Evolutionary conservation across 768 basidiomycete genomes (phyloP).

Genomic region (Auriscalpium orientale): DNA sequence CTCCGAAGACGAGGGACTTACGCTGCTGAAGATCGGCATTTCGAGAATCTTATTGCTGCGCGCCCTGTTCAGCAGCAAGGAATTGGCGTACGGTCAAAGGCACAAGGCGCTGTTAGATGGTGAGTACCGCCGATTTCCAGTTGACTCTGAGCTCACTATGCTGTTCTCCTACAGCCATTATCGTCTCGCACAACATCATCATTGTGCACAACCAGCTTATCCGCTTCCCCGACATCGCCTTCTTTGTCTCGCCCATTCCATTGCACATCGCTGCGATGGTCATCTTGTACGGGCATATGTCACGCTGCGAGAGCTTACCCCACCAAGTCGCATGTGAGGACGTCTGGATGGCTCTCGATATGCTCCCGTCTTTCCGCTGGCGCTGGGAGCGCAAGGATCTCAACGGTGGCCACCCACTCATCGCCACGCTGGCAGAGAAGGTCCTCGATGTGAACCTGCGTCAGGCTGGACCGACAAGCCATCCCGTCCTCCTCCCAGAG

Average conservation of each 20-base stretch:
- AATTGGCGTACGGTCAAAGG: constrained; percentile 55
- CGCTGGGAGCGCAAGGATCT: constrained; percentile 84
- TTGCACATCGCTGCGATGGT: constrained; percentile 90
- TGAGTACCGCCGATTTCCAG: constrained; percentile 27
- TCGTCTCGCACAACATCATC: constrained; percentile 83
- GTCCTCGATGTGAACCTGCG: constrained; percentile 72
- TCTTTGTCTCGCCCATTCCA: constrained; percentile 85
- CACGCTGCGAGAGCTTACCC: constrained; percentile 59
- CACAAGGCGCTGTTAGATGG: constrained; percentile 74
- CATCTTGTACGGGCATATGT: constrained; percentile 82
- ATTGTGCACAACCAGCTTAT: constrained; percentile 79
- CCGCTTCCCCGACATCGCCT: constrained; percentile 77
- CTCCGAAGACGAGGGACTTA: constrained; percentile 75
- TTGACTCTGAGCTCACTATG: neutral
- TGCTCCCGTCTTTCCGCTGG: constrained; percentile 87
- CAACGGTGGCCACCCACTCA: constrained; percentile 76
- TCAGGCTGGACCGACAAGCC: constrained; percentile 36
- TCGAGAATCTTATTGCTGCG: constrained; percentile 70
- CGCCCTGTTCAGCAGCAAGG: constrained; percentile 72
- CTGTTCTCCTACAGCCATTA: constrained; percentile 46
- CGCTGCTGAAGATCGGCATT: constrained; percentile 77
- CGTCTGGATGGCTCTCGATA: constrained; percentile 80
- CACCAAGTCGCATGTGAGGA: constrained; percentile 68
- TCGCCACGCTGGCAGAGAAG: constrained; percentile 72
- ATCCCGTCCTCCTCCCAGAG: constrained; percentile 34